Base-by-base conservation (phyloP, 2,329 filamentous ascomycete genomes). In the Colletotrichum lindemuthianum region DNA sequence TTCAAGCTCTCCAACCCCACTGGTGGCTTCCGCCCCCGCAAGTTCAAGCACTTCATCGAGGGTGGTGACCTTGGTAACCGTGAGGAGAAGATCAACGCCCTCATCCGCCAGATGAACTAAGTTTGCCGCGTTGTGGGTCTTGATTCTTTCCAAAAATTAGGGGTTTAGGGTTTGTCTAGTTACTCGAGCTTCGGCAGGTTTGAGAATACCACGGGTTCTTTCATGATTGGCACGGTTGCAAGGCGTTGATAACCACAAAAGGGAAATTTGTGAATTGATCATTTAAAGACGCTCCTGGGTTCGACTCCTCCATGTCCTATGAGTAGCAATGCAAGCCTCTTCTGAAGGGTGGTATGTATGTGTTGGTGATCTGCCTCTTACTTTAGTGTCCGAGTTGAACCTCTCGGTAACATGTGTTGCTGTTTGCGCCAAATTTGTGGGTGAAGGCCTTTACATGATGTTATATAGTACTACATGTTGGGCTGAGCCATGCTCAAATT, bases 1-100 rank as follows among this genome's bases (percentile, higher is more conserved):
- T 99, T 99, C 90, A 98, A 99, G 92, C 92, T 99, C 73, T 93
- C 89, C 89, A 97, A 97, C 90, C 96, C 96, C 79, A 98, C 85
- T 74, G 96, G 96, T 81, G 95, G 96, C 71, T 99, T 98, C 93
- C 91, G 91, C 75, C 83, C 91, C 76, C 88, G 96, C 84, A 99
- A 98, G 88, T 98, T 98, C 90, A 96, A 93, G 88, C 94, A 98
- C 87, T 98, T 92, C 86, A 92, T 98, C 70, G 92, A 97, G 88
- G 96, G 95, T 83, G 96, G 96, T 90, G 96, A 99, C 83, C 86
- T 96, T 75, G 96, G 96, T 81, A 98, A 99, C 90, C 92, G 96
- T 73, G 96, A 99, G 88, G 94, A 98, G 77, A 90, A 94, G 86
- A 97, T 98, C 89, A 98, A 98, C 84, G 86, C 83, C 76, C 89